Conservation (phyloP, 1,284 basidiomycete species). For the Porogramme epimiltina region DNA sequence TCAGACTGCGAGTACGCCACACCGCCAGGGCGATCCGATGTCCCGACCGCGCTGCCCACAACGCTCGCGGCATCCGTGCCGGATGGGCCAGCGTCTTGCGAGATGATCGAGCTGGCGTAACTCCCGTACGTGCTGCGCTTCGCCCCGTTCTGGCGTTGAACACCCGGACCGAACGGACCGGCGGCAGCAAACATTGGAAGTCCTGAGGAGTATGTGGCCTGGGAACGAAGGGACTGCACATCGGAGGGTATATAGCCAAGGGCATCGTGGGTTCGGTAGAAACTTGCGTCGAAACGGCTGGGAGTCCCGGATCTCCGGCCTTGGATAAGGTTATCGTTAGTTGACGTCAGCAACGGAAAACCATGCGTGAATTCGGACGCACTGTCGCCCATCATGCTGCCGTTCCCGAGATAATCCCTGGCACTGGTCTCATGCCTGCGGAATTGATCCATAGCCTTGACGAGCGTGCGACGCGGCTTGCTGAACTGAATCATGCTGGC, state of each 20-base stretch:
- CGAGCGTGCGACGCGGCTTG: slow-evolving; percentile 86
- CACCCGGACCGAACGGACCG: slow-evolving; percentile 67
- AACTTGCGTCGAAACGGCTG: slow-evolving; percentile 90
- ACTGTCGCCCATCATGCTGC: slow-evolving; percentile 51
- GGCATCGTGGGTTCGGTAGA: slow-evolving; percentile 94
- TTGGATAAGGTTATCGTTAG: slow-evolving; percentile 27
- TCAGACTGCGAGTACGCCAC: slow-evolving; percentile 86
- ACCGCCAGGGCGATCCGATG: slow-evolving; percentile 51
- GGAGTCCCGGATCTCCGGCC: slow-evolving; percentile 78
- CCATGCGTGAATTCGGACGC: slow-evolving; percentile 27
- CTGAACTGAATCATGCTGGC: slow-evolving; percentile 99
- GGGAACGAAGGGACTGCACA: slow-evolving; percentile 90
- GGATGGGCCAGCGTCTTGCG: slow-evolving; percentile 78
- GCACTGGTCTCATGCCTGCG: slow-evolving; percentile 87
- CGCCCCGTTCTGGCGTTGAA: slow-evolving; percentile 59
- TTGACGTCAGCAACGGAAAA: slow-evolving; percentile 22
- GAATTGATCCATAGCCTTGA: slow-evolving; percentile 89
- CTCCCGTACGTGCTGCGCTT: slow-evolving; percentile 81
- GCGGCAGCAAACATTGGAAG: slow-evolving; percentile 81
- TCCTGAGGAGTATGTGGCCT: slow-evolving; percentile 90
- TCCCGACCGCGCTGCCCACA: slow-evolving; percentile 48
- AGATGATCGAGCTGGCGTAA: slow-evolving; percentile 90
- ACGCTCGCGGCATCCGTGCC: slow-evolving; percentile 63
- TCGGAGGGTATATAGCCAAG: slow-evolving; percentile 95
- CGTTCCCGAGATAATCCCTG: slow-evolving; percentile 59